phyloP scores from a whole-genome alignment of 2,329 filamentous ascomycete genomes.

The Juglanconis sp. region DNA sequence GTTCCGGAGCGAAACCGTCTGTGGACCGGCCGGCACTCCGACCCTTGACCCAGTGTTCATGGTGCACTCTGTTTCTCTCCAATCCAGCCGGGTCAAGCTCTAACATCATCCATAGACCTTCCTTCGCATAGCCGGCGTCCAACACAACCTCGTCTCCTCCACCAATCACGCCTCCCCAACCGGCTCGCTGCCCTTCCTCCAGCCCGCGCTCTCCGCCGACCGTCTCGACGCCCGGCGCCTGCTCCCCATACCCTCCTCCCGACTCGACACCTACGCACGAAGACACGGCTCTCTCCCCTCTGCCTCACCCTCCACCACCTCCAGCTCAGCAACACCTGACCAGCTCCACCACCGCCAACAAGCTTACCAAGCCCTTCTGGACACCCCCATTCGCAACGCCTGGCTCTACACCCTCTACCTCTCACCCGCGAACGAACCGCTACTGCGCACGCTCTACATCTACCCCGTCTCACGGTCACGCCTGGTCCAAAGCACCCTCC shows the following conservation, averaged over 20 bases:
- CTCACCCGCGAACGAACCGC: constrained; percentile 60
- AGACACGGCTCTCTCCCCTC: constrained; percentile 7
- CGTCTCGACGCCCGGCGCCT: constrained; percentile 36
- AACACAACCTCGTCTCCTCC: constrained; percentile 66
- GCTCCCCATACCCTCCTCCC: constrained; percentile 14
- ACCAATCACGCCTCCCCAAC: constrained; percentile 92
- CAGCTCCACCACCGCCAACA: constrained; percentile 50
- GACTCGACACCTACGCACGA: constrained; percentile 15
- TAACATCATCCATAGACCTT: constrained; percentile 58
- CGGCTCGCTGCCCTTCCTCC: constrained; percentile 83
- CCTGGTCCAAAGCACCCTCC: constrained; percentile 61
- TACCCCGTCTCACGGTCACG: constrained; percentile 55
- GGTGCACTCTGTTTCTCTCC: neutral
- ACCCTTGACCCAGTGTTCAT: neutral
- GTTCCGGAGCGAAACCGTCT: neutral
- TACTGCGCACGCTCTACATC: constrained; percentile 73
- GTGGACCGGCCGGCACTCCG: neutral
- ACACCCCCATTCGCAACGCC: constrained; percentile 74
- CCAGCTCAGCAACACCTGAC: constrained; percentile 41
- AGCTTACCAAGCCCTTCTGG: constrained; percentile 75
- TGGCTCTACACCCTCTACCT: constrained; percentile 89
- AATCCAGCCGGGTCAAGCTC: neutral
- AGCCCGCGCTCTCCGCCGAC: constrained; percentile 42
- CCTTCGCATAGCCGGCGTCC: constrained; percentile 70
- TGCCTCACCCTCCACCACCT: constrained; percentile 7